Percentiles rank a stretch among this genome's conserved stretches.
phyloP scores from a whole-genome alignment of 768 basidiomycete genomes.

The Punctularia strigosozonata region DNA sequence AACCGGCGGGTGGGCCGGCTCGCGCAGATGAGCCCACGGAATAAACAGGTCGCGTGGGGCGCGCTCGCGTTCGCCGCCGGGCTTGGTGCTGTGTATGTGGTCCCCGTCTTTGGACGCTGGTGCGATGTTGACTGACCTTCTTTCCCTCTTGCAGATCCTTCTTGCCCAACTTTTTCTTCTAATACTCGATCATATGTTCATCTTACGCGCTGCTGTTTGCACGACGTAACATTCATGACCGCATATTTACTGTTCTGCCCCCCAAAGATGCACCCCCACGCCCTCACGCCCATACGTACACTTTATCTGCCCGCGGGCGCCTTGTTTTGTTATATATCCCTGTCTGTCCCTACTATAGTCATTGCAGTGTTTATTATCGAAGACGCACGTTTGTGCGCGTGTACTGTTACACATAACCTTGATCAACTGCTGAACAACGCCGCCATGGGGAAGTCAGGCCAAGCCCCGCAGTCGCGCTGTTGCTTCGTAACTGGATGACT shows the following conservation, averaged over 20 bases:
- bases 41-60: conserved; percentile 75
- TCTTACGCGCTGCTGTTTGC: conserved; percentile 8
- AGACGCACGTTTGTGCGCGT: too few species aligned
- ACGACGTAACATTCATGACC: conserved; percentile 5
- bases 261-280: conserved; percentile 8
- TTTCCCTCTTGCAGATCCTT: conserved; percentile 29
- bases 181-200: conserved; percentile 6
- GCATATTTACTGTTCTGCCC: conserved; percentile 9
- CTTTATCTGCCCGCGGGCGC: not conserved
- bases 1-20: conserved; percentile 54
- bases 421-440: too few species aligned
- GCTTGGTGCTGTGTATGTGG: conserved; percentile 65
- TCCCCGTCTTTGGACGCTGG: conserved; percentile 2
- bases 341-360: not conserved
- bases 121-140: conserved; percentile 1
- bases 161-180: conserved; percentile 48
- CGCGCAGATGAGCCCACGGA: conserved; percentile 5
- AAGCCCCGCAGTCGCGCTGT: too few species aligned
- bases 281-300: not conserved
- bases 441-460: too few species aligned
- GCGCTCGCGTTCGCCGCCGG: conserved; percentile 76
- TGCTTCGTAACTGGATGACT: too few species aligned
- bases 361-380: conserved; percentile 1
- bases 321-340: not conserved
- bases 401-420: too few species aligned